A percentile compares a stretch with the other conserved stretches of the same genome.
These are phyloP conservation scores for Populus hybrid DNA, from an alignment of 441 rosid species.

Conservation along the genomic window DNA sequence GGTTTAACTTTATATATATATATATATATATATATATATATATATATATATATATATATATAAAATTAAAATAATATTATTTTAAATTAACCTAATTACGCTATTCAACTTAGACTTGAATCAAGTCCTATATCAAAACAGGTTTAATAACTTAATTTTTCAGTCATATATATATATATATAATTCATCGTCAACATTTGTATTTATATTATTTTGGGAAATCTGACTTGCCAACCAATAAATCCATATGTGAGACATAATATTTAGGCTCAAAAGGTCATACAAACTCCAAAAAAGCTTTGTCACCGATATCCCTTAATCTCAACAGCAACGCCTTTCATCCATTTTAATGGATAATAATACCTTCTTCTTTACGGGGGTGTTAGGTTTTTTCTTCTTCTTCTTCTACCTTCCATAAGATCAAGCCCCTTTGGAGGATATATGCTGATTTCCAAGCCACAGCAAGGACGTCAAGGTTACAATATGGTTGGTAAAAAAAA, in stretches of 20 bases:
- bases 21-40: too few species aligned
- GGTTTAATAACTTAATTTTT: background rate
- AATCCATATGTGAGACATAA: too few species aligned
- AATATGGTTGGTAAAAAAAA: background rate
- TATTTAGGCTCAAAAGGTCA: slow-evolving; percentile 1
- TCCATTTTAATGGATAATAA: slow-evolving; percentile 7
- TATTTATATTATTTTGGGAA: background rate
- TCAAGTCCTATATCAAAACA: too few species aligned
- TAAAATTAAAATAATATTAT: too few species aligned
- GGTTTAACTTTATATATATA: too few species aligned
- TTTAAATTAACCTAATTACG: too few species aligned
- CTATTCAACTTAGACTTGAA: too few species aligned
- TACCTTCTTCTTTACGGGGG: background rate
- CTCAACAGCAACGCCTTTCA: background rate
- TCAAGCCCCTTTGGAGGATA: slow-evolving; percentile 10
- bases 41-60: too few species aligned
- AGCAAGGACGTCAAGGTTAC: background rate
- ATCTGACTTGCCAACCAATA: slow-evolving; percentile 21
- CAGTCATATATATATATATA: slow-evolving; percentile 8
- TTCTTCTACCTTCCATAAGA: slow-evolving; percentile 23
- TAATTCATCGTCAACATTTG: background rate
- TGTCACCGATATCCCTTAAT: background rate
- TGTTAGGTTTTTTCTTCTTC: slow-evolving; percentile 36
- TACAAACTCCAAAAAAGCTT: background rate
- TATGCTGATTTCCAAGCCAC: background rate